Percentiles rank a stretch among this genome's conserved stretches.
Conservation (phyloP, 257 asterid genomes). For the Capsicum rhomboideum region DNA sequence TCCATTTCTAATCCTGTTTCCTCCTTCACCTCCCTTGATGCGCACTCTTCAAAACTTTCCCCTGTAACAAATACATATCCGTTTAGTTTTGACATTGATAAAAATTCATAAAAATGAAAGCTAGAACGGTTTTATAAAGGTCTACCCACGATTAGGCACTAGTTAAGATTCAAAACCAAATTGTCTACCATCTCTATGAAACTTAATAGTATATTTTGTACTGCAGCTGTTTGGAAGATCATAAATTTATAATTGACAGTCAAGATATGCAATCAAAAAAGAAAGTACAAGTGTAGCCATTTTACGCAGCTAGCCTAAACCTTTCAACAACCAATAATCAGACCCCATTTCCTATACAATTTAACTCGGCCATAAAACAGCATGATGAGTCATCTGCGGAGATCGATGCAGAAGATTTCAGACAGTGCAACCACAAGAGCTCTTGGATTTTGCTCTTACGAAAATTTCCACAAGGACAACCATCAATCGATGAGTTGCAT, state of each 20-base stretch:
- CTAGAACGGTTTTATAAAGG: not conserved
- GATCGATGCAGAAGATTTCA: not conserved
- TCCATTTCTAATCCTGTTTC: slow-evolving; percentile 57
- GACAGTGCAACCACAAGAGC: not conserved
- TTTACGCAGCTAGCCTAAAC: not conserved
- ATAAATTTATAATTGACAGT: not conserved
- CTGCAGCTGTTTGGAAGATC: not conserved
- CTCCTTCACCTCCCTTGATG: slow-evolving; percentile 58
- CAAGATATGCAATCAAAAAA: not conserved
- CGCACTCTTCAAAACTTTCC: slow-evolving; percentile 64
- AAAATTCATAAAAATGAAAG: not conserved
- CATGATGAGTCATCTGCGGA: not conserved
- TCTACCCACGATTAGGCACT: not conserved
- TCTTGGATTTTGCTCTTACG: not conserved
- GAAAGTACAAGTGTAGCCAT: not conserved
- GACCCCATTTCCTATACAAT: not conserved
- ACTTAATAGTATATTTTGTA: not conserved
- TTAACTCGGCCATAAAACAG: not conserved
- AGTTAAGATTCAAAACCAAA: not conserved
- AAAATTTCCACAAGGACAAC: not conserved
- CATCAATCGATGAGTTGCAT: not conserved
- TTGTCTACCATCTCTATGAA: not conserved
- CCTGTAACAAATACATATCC: slow-evolving; percentile 19
- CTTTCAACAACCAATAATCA: not conserved
- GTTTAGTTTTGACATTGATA: not conserved